Evolutionary conservation across 352 stramenopile species (phyloP).

Genomic region (Pythium utonaiense): DNA sequence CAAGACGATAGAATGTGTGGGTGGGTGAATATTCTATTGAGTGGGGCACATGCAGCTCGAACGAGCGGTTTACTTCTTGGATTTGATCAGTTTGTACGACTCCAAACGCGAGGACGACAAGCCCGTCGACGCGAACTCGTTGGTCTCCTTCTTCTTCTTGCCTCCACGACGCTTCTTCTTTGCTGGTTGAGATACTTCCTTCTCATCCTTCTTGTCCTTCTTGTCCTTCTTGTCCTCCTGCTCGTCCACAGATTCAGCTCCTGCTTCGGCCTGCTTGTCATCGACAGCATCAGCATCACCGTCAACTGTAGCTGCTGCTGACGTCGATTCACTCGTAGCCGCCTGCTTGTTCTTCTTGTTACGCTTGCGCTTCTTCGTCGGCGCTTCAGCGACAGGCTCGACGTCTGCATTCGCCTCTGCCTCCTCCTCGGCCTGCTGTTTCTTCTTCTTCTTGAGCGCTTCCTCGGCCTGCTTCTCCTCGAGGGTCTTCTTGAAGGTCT

Average conservation of each 20-base stretch:
- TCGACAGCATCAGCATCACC: constrained; percentile 20
- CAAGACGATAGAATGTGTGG: no score
- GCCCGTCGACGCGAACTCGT: constrained; percentile 43
- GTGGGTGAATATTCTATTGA: neutral
- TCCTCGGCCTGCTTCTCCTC: constrained; percentile 62
- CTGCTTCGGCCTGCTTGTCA: neutral
- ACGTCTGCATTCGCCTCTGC: constrained; percentile 1
- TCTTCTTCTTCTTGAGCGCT: constrained; percentile 40
- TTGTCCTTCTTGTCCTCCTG: constrained; percentile 7
- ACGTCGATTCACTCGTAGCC: neutral
- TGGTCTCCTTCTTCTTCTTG: constrained; percentile 57
- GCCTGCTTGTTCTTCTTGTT: constrained; percentile 54
- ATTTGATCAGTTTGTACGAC: constrained; percentile 80
- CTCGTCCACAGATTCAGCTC: neutral
- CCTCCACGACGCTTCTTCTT: constrained; percentile 56
- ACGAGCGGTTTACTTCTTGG: constrained; percentile 51
- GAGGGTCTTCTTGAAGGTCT: constrained; percentile 65
- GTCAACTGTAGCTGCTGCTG: neutral
- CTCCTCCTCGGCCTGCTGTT: constrained; percentile 26
- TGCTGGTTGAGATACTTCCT: neutral
- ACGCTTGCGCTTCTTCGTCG: constrained; percentile 73
- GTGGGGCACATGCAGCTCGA: neutral
- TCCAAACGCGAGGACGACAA: constrained; percentile 74
- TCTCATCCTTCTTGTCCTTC: constrained; percentile 7
- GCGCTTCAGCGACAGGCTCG: constrained; percentile 20